These are phyloP conservation scores for Ogataea paradorogensis DNA, from an alignment of 805 yeast species.

Conservation along the genomic window DNA sequence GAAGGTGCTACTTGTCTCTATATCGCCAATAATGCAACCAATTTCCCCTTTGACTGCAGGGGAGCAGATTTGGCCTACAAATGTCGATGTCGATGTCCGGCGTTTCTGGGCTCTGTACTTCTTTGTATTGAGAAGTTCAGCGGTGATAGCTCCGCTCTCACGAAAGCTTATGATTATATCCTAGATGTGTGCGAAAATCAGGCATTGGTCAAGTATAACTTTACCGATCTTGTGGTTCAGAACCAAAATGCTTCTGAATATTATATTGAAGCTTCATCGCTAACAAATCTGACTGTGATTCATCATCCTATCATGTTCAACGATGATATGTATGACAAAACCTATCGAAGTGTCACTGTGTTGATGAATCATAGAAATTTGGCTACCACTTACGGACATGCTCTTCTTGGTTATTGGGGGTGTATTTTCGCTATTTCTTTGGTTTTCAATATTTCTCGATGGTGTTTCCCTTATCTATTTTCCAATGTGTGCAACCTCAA, in stretches of 20 bases:
- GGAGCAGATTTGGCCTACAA: slow-evolving; percentile 33
- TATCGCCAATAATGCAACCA: slow-evolving; percentile 33
- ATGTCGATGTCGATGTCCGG: slow-evolving; percentile 34
- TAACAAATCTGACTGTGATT: slow-evolving; percentile 17
- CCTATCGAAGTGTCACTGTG: slow-evolving; percentile 29
- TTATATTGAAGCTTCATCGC: slow-evolving; percentile 16
- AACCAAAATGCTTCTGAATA: slow-evolving; percentile 29
- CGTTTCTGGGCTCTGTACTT: slow-evolving; percentile 36
- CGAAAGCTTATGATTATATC: slow-evolving; percentile 33
- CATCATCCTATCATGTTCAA: slow-evolving; percentile 30
- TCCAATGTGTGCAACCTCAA: slow-evolving; percentile 22
- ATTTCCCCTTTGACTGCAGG: slow-evolving; percentile 34
- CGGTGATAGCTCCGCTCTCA: slow-evolving; percentile 25
- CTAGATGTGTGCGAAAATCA: slow-evolving; percentile 36
- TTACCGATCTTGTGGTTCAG: slow-evolving; percentile 28
- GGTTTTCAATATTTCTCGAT: slow-evolving; percentile 28
- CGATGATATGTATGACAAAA: slow-evolving; percentile 21
- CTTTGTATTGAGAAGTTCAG: slow-evolving; percentile 34
- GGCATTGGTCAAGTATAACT: slow-evolving; percentile 27
- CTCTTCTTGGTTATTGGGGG: slow-evolving; percentile 34
- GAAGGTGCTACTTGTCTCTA: slow-evolving; percentile 38
- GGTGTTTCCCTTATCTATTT: slow-evolving; percentile 35
- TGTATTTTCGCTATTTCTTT: slow-evolving; percentile 26
- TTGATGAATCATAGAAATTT: slow-evolving; percentile 29
- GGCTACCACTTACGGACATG: slow-evolving; percentile 31